A percentile compares a stretch with the other conserved stretches of the same genome.
phyloP scores from a whole-genome alignment of 225 moss, liverwort and hornwort genomes.

The Rhytidiadelphus loreus region DNA sequence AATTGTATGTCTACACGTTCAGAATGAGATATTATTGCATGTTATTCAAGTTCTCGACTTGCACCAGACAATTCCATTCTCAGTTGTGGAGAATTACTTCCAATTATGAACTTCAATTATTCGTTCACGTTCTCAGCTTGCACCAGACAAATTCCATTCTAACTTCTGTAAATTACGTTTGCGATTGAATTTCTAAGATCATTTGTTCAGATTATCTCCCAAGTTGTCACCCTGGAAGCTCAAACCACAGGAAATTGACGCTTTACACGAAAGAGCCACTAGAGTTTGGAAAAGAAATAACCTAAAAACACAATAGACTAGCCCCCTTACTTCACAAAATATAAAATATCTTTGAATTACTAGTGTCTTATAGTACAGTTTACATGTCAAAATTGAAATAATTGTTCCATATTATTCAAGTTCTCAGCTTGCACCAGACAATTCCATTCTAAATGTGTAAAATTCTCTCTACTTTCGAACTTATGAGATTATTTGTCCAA shows the following conservation, averaged over 20 bases:
- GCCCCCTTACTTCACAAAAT: neutral
- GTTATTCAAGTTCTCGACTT: neutral
- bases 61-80: neutral
- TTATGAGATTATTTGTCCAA: neutral
- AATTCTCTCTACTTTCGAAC: neutral
- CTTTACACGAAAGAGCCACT: neutral
- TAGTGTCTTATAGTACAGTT: neutral
- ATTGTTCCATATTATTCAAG: neutral
- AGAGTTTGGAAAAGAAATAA: neutral
- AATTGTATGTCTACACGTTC: neutral
- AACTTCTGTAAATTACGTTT: neutral
- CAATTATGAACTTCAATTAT: neutral
- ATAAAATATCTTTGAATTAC: neutral
- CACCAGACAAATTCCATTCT: neutral
- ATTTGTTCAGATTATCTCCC: neutral
- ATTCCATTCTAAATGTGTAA: neutral
- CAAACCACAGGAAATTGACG: neutral
- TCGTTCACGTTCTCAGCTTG: neutral
- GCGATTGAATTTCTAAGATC: neutral
- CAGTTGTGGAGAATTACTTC: too few relatives aligned
- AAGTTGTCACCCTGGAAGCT: neutral
- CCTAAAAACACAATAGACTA: conserved; percentile 29
- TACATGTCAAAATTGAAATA: neutral
- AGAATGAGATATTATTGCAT: neutral
- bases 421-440: neutral